Conservation (phyloP, 441 rosid genomes). For the Corymbia calophylla region DNA sequence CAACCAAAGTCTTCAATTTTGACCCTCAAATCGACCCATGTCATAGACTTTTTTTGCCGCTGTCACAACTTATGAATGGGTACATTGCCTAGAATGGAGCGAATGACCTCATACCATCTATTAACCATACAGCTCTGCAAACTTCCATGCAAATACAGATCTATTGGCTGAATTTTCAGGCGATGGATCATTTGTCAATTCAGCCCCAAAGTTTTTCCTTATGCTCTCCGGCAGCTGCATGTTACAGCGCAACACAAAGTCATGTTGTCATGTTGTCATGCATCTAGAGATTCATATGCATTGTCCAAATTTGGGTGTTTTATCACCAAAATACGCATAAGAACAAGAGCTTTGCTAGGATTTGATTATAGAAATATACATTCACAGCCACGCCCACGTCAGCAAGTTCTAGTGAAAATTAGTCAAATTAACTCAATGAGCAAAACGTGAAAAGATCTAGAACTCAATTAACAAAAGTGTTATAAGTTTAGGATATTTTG, state of each 20-base stretch:
- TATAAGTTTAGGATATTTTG: no score
- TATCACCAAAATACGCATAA: background rate
- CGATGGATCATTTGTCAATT: background rate
- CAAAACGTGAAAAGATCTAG: accelerated
- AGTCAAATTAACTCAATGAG: accelerated
- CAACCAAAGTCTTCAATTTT: background rate
- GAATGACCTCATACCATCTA: no score
- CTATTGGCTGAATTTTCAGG: background rate
- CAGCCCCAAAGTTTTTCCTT: background rate
- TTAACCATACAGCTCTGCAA: background rate
- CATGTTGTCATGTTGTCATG: background rate
- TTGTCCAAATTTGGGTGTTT: background rate
- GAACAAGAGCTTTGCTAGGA: background rate
- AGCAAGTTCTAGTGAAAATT: no score
- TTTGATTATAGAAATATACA: background rate
- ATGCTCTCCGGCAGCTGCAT: background rate
- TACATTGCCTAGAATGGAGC: no score
- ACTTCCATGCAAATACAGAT: background rate
- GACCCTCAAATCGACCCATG: background rate
- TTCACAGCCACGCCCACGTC: accelerated
- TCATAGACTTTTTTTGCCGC: background rate
- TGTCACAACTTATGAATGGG: background rate
- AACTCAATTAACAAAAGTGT: accelerated
- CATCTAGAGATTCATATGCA: background rate
- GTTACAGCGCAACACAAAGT: background rate